Percentiles rank a stretch among this genome's conserved stretches.
These are phyloP conservation scores for Solanum sparsipilum DNA, from an alignment of 257 asterid genomes.

Conservation along the genomic window DNA sequence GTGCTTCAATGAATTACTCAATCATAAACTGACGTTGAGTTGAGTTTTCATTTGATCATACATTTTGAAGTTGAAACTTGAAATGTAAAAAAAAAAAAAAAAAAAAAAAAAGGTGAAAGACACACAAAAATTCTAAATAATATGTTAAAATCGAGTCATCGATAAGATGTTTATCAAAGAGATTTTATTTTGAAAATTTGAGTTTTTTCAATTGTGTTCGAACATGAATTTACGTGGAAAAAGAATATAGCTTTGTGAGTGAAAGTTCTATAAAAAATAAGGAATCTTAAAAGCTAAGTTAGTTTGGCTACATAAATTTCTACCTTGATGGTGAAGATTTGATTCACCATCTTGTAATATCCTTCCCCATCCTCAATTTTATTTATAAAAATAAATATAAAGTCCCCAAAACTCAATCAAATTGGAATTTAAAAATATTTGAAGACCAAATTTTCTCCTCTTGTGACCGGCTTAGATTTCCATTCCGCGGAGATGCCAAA, in stretches of 20 bases:
- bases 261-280: background rate
- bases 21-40: background rate
- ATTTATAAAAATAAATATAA: too few species aligned
- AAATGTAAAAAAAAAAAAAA: too few species aligned
- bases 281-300: too few species aligned
- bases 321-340: too few species aligned
- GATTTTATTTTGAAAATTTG: background rate
- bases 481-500: background rate
- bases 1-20: background rate
- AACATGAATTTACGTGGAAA: background rate
- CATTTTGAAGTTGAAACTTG: background rate
- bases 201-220: background rate
- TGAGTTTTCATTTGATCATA: background rate
- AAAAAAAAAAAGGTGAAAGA: too few species aligned
- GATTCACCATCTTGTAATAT: background rate
- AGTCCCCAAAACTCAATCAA: background rate
- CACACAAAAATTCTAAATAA: too few species aligned
- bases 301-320: background rate
- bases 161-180: too few species aligned
- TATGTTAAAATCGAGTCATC: too few species aligned
- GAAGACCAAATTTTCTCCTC: background rate
- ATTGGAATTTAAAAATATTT: background rate
- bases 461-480: background rate
- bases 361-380: too few species aligned
- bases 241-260: background rate